Conservation (phyloP, 176 grass and related monocot species). For the Luzula sylvatica region DNA sequence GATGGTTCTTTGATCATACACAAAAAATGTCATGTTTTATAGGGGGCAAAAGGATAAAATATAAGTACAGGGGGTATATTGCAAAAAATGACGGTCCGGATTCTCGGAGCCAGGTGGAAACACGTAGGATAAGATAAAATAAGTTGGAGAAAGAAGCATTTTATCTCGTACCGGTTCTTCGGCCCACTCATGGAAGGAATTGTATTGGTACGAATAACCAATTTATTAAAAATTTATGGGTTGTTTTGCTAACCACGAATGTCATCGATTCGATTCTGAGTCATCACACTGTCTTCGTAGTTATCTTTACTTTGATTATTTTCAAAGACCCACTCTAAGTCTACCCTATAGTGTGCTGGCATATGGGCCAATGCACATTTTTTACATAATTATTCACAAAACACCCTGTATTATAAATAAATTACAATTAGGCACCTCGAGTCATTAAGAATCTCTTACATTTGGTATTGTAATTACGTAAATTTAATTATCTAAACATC, state of each 20-base stretch:
- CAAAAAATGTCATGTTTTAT: too few species aligned
- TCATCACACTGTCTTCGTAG: constrained; percentile 16
- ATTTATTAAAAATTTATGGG: constrained; percentile 16
- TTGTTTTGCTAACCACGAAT: constrained; percentile 20
- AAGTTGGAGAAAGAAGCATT: neutral
- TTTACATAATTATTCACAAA: too few species aligned
- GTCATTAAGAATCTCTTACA: too few species aligned
- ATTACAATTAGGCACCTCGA: too few species aligned
- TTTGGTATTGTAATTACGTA: too few species aligned
- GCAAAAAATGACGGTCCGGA: neutral
- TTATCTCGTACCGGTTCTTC: neutral
- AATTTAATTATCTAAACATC: too few species aligned
- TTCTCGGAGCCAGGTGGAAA: constrained; percentile 46
- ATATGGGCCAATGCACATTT: too few species aligned
- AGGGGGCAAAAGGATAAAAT: too few species aligned
- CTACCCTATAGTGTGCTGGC: too few species aligned
- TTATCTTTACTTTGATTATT: constrained; percentile 16
- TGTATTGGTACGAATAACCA: constrained; percentile 16
- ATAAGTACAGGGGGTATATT: neutral
- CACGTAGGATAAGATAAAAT: constrained; percentile 57
- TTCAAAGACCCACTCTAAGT: neutral
- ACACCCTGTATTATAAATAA: too few species aligned
- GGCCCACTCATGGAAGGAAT: constrained; percentile 7
- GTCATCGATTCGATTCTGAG: constrained; percentile 22
- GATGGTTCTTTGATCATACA: too few species aligned